phyloP scores from a whole-genome alignment of 176 grass and related monocot genomes.

The Triticum turgidum region DNA sequence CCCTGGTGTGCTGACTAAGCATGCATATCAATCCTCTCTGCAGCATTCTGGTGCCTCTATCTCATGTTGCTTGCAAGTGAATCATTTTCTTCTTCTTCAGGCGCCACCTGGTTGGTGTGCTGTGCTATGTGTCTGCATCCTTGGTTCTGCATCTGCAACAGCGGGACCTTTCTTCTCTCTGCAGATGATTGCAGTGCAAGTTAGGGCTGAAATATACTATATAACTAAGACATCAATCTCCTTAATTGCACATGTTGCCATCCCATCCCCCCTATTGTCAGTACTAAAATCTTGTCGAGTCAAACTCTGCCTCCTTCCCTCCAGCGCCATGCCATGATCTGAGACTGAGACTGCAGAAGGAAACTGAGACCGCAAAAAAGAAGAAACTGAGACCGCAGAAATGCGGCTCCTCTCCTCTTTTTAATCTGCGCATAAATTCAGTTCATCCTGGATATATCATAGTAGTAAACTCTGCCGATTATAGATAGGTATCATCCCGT shows the following conservation, averaged over 20 bases:
- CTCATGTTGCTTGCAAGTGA: slow-evolving; percentile 17
- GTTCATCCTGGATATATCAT: slow-evolving; percentile 21
- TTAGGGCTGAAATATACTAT: slow-evolving; percentile 40
- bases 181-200: slow-evolving; percentile 52
- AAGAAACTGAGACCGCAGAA: slow-evolving; percentile 31
- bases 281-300: slow-evolving; percentile 25
- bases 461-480: slow-evolving; percentile 29
- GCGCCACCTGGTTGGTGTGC: slow-evolving; percentile 31
- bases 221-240: slow-evolving; percentile 40
- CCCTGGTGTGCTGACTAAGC: slow-evolving; percentile 46
- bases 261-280: neutral
- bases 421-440: neutral
- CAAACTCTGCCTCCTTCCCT: slow-evolving; percentile 42
- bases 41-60: too few species aligned
- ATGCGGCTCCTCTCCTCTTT: neutral
- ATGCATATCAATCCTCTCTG: neutral
- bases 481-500: slow-evolving; percentile 59
- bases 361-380: slow-evolving; percentile 25
- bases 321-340: slow-evolving; percentile 28
- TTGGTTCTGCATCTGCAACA: slow-evolving; percentile 18
- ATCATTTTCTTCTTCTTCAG: slow-evolving; percentile 17
- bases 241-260: slow-evolving; percentile 61
- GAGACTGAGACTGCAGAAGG: slow-evolving; percentile 46
- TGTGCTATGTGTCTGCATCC: neutral
- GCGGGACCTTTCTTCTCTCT: slow-evolving; percentile 25